A percentile compares a stretch with the other conserved stretches of the same genome.
phyloP scores from a whole-genome alignment of 2,329 filamentous ascomycete genomes.

The Pyrenochaeta sp. region DNA sequence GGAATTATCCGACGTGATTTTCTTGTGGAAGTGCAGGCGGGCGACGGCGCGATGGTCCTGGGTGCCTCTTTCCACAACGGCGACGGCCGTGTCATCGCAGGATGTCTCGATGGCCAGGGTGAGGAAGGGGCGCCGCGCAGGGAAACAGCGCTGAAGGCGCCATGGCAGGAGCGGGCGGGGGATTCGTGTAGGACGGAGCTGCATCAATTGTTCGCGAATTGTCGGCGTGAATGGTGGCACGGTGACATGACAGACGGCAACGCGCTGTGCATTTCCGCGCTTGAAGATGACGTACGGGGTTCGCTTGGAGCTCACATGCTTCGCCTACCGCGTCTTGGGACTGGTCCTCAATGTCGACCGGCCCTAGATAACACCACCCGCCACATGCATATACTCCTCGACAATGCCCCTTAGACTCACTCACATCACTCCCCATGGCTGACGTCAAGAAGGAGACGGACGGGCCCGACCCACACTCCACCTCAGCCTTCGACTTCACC shows the following conservation, averaged over 20 bases:
- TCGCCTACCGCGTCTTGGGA: no score
- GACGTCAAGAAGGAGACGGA: conserved; percentile 56
- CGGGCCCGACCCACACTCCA: conserved; percentile 66
- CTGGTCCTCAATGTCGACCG: no score
- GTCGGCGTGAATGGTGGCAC: no score
- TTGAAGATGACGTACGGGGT: no score
- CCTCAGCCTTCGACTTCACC: conserved; percentile 71
- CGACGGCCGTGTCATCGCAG: conserved; percentile 93
- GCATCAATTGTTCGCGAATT: no score
- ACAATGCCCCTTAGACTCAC: conserved; percentile 24
- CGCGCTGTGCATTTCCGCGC: no score
- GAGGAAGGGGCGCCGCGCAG: conserved; percentile 37
- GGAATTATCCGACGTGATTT: conserved; percentile 80
- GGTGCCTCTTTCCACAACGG: conserved; percentile 70
- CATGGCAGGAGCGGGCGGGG: conserved; percentile 9
- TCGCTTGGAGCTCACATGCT: conserved; percentile 13
- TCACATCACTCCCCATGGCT: conserved; percentile 43
- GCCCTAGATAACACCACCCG: no score
- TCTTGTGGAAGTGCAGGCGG: conserved; percentile 77
- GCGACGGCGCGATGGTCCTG: conserved; percentile 47
- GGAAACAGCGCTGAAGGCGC: conserved; percentile 9
- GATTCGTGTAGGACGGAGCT: conserved; percentile 17
- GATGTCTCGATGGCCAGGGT: conserved; percentile 81
- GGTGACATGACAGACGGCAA: no score
- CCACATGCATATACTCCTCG: no score